Evolutionary conservation across 2,329 filamentous ascomycete species (phyloP), one percentile per base, ranked within the genome.

Genomic region (Alternaria gaisen): DNA sequence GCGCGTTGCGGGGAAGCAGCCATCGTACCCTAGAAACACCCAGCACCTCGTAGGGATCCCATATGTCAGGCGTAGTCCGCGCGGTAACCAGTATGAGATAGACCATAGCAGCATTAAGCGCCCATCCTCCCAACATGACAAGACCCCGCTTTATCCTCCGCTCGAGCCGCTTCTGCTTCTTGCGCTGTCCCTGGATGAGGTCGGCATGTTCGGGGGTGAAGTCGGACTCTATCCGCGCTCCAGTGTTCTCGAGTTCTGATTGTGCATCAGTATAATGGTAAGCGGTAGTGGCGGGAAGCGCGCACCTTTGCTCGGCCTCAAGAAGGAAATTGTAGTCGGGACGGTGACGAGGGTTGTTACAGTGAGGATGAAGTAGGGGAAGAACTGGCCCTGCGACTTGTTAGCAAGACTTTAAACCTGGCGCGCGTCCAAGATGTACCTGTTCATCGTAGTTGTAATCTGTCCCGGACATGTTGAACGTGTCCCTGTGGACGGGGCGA

Each of bases 391-490:
- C 88, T 95, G 62, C 16, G 16, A 2, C 7, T 12, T 53, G 63
- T 76, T 68, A 72, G 69, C 43, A 12, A 40, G 18, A 36, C 2
- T 48, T 16, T 52, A 14, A 9, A 42, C 18, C 9, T 18, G 34
- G 56, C 48, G 28, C 42, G 56, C 38, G 56, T 36, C 54, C 48
- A 40, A 47, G 55, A 60, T 80, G 66, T 78, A 91, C 90, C 88
- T 95, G 89, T 78, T 97, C 92, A 87, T 99, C 95, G 84, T 99
- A 99, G 75, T 92, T 96, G 86, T 99, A 99, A 81, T 98, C 94
- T 75, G 91, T 92, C 32, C 75, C 74, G 52, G 76, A 78, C 76
- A 77, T 78, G 48, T 67, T 70, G 74, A 65, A 57, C 53, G 64
- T 65, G 70, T 70, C 66, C 63, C 61, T 61, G 61, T 20, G 61